A percentile compares a stretch with the other conserved stretches of the same genome.
Conservation (phyloP, 352 stramenopile species). For the Globisporangium perplexum region DNA sequence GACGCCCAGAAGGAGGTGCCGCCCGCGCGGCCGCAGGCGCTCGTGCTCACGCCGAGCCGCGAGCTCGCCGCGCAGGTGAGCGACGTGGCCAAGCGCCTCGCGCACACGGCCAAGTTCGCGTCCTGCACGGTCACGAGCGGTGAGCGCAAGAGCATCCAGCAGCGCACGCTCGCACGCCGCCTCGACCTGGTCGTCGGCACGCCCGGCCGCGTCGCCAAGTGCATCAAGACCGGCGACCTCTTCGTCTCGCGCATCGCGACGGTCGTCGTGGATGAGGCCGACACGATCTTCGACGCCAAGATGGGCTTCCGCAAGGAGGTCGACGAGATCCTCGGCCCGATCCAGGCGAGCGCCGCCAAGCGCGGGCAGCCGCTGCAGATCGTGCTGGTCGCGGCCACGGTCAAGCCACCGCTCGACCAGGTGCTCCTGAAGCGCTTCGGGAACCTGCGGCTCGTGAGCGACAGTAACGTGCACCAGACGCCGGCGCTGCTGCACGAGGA, state of each 20-base stretch:
- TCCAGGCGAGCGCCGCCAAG: slow-evolving; percentile 63
- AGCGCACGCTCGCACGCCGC: slow-evolving; percentile 32
- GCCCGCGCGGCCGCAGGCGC: slow-evolving; percentile 32
- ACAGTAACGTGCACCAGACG: slow-evolving; percentile 67
- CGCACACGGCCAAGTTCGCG: slow-evolving; percentile 66
- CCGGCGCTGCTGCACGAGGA: slow-evolving; percentile 51
- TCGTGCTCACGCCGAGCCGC: slow-evolving; percentile 59
- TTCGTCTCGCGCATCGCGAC: slow-evolving; percentile 71
- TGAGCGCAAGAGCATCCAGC: slow-evolving; percentile 64
- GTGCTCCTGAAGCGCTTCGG: slow-evolving; percentile 71
- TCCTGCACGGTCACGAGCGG: slow-evolving; percentile 57
- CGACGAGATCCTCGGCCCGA: slow-evolving; percentile 56
- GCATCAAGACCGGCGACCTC: slow-evolving; percentile 62
- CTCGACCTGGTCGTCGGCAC: slow-evolving; percentile 77
- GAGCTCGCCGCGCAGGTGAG: slow-evolving; percentile 66
- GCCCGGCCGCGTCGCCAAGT: slow-evolving; percentile 66
- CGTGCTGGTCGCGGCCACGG: slow-evolving; percentile 66
- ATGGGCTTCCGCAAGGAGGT: slow-evolving; percentile 78
- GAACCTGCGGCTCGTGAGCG: slow-evolving; percentile 51
- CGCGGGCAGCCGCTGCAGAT: slow-evolving; percentile 49
- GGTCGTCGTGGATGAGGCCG: slow-evolving; percentile 72
- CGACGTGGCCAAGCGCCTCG: slow-evolving; percentile 56
- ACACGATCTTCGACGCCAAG: slow-evolving; percentile 77
- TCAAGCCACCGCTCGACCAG: slow-evolving; percentile 60
- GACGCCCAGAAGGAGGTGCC: slow-evolving; percentile 16